Conservation (phyloP, 192 early-diverging fungal genomes). For the Backusella australiensis region DNA sequence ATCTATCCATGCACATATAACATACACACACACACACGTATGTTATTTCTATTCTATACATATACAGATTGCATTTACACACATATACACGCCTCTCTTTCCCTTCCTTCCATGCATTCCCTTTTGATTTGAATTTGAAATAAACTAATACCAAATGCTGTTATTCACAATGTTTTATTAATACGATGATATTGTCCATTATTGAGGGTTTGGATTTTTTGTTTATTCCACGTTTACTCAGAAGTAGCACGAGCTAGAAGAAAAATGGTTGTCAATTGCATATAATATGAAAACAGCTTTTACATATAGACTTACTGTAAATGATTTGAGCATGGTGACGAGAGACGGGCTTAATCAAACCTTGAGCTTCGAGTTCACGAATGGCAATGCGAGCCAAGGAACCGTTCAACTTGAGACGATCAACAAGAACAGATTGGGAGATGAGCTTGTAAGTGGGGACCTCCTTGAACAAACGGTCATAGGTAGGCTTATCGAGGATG, state of each 20-base stretch:
- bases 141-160: background rate
- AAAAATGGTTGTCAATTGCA: background rate
- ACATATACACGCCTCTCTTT: background rate
- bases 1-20: background rate
- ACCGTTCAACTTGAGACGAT: constrained; percentile 97
- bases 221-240: constrained; percentile 42
- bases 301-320: constrained; percentile 46
- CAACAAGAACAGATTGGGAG: constrained; percentile 96
- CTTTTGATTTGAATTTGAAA: too few relatives aligned
- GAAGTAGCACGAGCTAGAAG: constrained; percentile 44
- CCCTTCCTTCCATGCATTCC: background rate
- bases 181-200: background rate
- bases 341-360: constrained; percentile 89
- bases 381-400: constrained; percentile 95
- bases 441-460: constrained; percentile 99
- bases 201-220: background rate
- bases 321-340: constrained; percentile 90
- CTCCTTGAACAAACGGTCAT: constrained; percentile 99
- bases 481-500: constrained; percentile 94
- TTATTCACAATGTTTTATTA: background rate
- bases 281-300: too few relatives aligned
- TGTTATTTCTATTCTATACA: constrained; percentile 20
- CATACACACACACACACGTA: constrained; percentile 9
- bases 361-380: constrained; percentile 88
- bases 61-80: background rate